phyloP scores from a whole-genome alignment of 78 protist species.

The Tieghemostelium lacteum region DNA sequence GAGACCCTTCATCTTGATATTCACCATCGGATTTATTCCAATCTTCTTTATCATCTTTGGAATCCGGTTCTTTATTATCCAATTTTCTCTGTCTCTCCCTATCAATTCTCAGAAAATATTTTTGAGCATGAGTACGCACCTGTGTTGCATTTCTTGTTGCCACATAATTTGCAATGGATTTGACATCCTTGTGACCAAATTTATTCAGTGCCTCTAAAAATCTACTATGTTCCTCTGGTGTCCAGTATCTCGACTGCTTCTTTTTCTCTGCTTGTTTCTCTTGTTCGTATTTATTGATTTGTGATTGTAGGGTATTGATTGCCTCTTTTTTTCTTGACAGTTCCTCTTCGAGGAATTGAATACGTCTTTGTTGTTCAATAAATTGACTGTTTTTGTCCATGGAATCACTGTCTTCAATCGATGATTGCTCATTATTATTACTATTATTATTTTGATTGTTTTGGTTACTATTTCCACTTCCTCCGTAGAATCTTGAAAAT shows the following conservation, averaged over 20 bases:
- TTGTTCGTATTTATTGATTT: slow-evolving; percentile 58
- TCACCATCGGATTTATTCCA: background rate
- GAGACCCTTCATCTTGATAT: slow-evolving; percentile 15
- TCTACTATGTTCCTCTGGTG: slow-evolving; percentile 68
- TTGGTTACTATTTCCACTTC: too few relatives aligned
- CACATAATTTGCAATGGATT: slow-evolving; percentile 53
- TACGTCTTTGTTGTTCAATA: slow-evolving; percentile 25
- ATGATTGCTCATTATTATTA: too few relatives aligned
- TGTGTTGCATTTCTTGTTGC: slow-evolving; percentile 73
- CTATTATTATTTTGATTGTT: too few relatives aligned
- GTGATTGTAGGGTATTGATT: slow-evolving; percentile 57
- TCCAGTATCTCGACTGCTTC: slow-evolving; percentile 73
- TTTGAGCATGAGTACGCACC: slow-evolving; percentile 78
- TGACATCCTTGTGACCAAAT: slow-evolving; percentile 70
- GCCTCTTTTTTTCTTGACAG: slow-evolving; percentile 55
- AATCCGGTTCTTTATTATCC: slow-evolving; percentile 7
- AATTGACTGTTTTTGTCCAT: slow-evolving; percentile 6
- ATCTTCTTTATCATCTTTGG: slow-evolving; percentile 14
- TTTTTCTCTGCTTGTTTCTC: slow-evolving; percentile 74
- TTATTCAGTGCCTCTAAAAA: slow-evolving; percentile 66
- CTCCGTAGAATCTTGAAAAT: too few relatives aligned
- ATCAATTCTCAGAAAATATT: slow-evolving; percentile 65
- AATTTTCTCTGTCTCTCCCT: slow-evolving; percentile 44
- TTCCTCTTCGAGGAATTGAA: slow-evolving; percentile 66
- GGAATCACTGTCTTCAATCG: too few relatives aligned